Base-by-base conservation (phyloP, 2,329 filamentous ascomycete genomes). In the Acrodontium crateriforme region DNA sequence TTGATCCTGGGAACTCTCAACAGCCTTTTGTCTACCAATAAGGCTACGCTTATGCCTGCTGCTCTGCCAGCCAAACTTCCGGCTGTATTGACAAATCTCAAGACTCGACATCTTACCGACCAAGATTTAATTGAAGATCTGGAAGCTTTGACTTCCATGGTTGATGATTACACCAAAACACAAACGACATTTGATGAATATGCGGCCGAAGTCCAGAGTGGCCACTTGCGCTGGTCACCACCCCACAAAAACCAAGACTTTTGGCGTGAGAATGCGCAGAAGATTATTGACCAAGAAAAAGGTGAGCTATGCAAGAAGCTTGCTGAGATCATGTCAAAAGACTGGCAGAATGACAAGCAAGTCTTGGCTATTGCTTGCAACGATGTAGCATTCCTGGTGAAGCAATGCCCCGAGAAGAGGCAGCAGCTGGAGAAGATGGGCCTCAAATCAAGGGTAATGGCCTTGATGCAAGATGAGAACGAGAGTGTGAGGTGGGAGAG, bases 401-500 rank as follows among this genome's bases (percentile, higher is more conserved):
- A 81, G 56, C 81, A 91, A 55, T 79, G 87, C 30, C 84, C 85
- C 0, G 84, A 92, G 60, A 80, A 77, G 60, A 66, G 85, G 47
- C 62, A 67, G 33, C 71, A 78, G 52, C 65, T 93, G 43, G 85
- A 94, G 61, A 84, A 76, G 59, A 56, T 84, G 23, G 83, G 83
- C 0, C 57, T 94, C 38, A 94, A 94, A 69, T 71, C 71, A 11
- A 69, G 82, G 41, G 77, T 93, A 35, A 92, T 94, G 84, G 80
- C 84, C 59, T 64, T 94, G 47, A 94, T 94, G 85, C 75, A 73
- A 46, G 82, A 91, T 49, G 67, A 74, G 33, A 83, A 93, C 46
- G 84, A 93, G 61, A 76, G 73, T 34, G 82, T 94, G 25, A 68
- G 85, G 49, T 94, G 84, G 83, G 85, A 94, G 63, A 89, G 81